A percentile compares a stretch with the other conserved stretches of the same genome.
Evolutionary conservation across 805 yeast species (phyloP).

Genomic region (Kuraishia ogatae): DNA sequence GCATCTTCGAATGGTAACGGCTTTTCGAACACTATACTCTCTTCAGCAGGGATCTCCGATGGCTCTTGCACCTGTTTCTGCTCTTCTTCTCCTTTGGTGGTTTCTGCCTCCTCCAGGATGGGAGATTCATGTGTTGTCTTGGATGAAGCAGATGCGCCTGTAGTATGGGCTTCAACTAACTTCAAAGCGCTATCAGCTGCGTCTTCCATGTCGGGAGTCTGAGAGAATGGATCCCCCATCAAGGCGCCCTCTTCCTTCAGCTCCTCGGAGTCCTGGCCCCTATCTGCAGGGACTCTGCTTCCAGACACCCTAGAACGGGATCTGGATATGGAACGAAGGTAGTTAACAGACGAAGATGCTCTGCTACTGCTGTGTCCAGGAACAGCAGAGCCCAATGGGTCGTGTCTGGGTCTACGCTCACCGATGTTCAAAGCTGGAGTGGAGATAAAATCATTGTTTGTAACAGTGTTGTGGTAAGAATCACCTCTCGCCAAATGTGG

Average conservation of each 20-base stretch:
- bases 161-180: conserved; percentile 10
- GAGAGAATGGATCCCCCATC: conserved; percentile 40
- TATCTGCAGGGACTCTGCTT: conserved; percentile 21
- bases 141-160: neutral
- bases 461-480: conserved; percentile 54
- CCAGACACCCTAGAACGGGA: conserved; percentile 45
- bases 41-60: neutral
- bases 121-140: neutral
- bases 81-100: neutral
- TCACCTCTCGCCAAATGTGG: conserved; percentile 78
- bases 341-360: conserved; percentile 35
- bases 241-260: conserved; percentile 52
- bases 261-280: conserved; percentile 21
- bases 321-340: conserved; percentile 57
- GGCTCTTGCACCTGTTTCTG: neutral
- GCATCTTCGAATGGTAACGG: conserved; percentile 6
- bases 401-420: conserved; percentile 31
- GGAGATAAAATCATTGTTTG: conserved; percentile 25
- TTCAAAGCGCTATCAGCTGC: conserved; percentile 40
- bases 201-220: conserved; percentile 38
- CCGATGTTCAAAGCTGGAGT: conserved; percentile 28
- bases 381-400: conserved; percentile 17
- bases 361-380: conserved; percentile 11
- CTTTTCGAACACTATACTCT: neutral
- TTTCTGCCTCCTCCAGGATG: conserved; percentile 1